A percentile compares a stretch with the other conserved stretches of the same genome.
These are phyloP conservation scores for Aspergillus hortae DNA, from an alignment of 2,329 filamentous ascomycete species.

Conservation along the genomic window DNA sequence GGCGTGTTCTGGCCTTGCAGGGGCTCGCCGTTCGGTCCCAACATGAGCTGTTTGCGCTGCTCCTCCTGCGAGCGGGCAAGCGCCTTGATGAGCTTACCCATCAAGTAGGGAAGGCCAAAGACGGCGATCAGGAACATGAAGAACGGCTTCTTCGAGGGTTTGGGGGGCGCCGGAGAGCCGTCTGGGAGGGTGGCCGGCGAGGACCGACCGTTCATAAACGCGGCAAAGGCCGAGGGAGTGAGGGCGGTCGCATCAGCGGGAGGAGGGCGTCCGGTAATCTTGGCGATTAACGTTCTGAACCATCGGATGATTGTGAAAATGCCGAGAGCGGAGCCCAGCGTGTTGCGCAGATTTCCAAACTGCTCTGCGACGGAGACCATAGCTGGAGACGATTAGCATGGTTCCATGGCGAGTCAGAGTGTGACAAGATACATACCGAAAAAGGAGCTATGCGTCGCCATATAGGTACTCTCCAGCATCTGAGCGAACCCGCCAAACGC, in stretches of 20 bases:
- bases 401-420: too few relatives aligned
- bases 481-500: slow-evolving; percentile 97
- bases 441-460: slow-evolving; percentile 98
- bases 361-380: slow-evolving; percentile 99
- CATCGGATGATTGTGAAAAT: slow-evolving; percentile 96
- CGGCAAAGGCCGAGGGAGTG: slow-evolving; percentile 86
- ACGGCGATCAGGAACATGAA: slow-evolving; percentile 93
- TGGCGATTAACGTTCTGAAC: slow-evolving; percentile 86
- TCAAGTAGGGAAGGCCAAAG: slow-evolving; percentile 92
- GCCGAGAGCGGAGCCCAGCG: slow-evolving; percentile 85
- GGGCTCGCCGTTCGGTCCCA: slow-evolving; percentile 48
- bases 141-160: slow-evolving; percentile 89
- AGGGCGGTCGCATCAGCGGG: slow-evolving; percentile 83
- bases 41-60: slow-evolving; percentile 56
- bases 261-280: slow-evolving; percentile 84
- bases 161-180: slow-evolving; percentile 62
- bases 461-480: slow-evolving; percentile 99
- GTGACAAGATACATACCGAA: slow-evolving; percentile 67
- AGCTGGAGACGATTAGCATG: slow-evolving; percentile 49
- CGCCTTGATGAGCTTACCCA: slow-evolving; percentile 90
- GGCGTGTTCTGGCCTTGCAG: slow-evolving; percentile 35
- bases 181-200: slow-evolving; percentile 53
- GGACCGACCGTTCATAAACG: slow-evolving; percentile 69
- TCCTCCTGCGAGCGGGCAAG: slow-evolving; percentile 82
- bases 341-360: slow-evolving; percentile 88